These are phyloP conservation scores for Diutina siamensis DNA, from an alignment of 1,139 yeast genomes.

Conservation along the genomic window DNA sequence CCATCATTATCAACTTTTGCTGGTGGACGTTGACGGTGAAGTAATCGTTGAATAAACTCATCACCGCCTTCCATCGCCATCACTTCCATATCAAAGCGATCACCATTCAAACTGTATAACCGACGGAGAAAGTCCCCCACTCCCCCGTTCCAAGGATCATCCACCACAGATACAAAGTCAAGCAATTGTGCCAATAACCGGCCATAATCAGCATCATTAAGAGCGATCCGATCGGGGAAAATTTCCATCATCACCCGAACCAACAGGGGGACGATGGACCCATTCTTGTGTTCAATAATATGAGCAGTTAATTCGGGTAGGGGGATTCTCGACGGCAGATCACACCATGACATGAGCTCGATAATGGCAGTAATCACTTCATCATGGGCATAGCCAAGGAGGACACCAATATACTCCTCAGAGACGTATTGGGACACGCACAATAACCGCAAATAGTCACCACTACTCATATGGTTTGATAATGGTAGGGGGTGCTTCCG, in stretches of 20 bases:
- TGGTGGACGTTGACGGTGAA: neutral
- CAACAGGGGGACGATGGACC: constrained; percentile 17
- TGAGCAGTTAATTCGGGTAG: neutral
- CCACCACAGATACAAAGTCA: constrained; percentile 23
- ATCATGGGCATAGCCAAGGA: neutral
- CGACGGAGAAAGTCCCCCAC: constrained; percentile 19
- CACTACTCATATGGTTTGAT: neutral
- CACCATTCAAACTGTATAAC: constrained; percentile 21
- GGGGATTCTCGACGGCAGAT: neutral
- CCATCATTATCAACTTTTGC: neutral
- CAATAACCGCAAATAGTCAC: neutral
- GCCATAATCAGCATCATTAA: constrained; percentile 23
- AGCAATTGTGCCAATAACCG: constrained; percentile 19
- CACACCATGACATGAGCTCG: constrained; percentile 2
- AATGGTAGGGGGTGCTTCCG: neutral
- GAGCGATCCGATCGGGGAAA: constrained; percentile 22
- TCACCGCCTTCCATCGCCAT: neutral
- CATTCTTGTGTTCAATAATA: neutral
- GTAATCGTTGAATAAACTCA: neutral
- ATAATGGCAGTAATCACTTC: neutral
- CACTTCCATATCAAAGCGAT: neutral
- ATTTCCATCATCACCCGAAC: constrained; percentile 17
- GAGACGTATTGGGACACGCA: neutral
- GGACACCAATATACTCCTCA: neutral
- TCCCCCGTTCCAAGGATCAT: constrained; percentile 16